Evolutionary conservation across 2,329 filamentous ascomycete genomes (phyloP), one percentile per base, ranked within the genome.

Genomic region (Gnomoniopsis smithogilvyi): DNA sequence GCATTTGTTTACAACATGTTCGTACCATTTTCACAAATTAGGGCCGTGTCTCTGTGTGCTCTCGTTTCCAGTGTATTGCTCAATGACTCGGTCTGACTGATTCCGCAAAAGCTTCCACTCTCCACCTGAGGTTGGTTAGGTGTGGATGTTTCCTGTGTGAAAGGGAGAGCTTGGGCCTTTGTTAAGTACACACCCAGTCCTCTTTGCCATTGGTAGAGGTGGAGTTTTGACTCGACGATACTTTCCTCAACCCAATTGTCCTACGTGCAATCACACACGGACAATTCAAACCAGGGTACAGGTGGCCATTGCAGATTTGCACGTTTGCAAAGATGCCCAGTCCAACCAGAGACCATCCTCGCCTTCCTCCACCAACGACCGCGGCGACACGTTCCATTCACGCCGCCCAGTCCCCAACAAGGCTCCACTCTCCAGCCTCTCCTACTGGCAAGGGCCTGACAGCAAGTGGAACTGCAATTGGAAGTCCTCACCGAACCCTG

Each of bases 401-500:
- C 49, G 48, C 43, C 59, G 30, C 41, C 43, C 48, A 59, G 59
- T 38, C 49, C 47, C 52, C 47, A 12, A 41, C 78, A 43, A 76
- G 83, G 63, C 74, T 82, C 56, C 78, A 82, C 67, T 72, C 80
- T 51, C 80, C 85, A 62, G 79, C 84, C 24, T 38, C 47, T 55
- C 22, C 21, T 38, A n/a, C 14, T 47, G 55, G 48, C 38, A 26
- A 17, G 12, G 41, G 26, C 55, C 21, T 26, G 45, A 7, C 45
- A 24, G 45, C 38, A 41, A 34, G 19, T 19, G 33, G 19, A 30
- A 7, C 45, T 12, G 19, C 38, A 41, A 22, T 17, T 19, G 33
- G 19, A 30, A 38, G 38, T 38, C 85, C 85, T 26, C 84, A 87
- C 69, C 84, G 89, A 67, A 82, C 84, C 50, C 79, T 92, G 61